Base-by-base conservation (phyloP, 2,329 filamentous ascomycete species). In the Calonectria hawksworthii region DNA sequence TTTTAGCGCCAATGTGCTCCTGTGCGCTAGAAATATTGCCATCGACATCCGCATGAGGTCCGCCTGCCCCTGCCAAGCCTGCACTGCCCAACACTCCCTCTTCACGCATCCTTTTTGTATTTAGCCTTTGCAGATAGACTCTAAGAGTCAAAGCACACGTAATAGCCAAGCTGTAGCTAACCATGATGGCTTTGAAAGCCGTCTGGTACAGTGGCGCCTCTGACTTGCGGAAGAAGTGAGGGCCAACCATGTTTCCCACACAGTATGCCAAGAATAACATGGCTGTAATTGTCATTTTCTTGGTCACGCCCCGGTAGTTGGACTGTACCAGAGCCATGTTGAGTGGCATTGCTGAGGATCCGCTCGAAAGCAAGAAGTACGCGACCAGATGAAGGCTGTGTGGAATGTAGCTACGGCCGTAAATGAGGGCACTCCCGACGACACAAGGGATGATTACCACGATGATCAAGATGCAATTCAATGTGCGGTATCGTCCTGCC, bases 201-300 rank as follows among this genome's bases (percentile, higher is more conserved):
- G 89, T 91, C 70, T 85, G 80, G 75, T 92, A 92, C 0, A 83
- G 83, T 0, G 90, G 90, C 9, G 86, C 88, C 78, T 92, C 89
- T 2, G 78, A 73, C 3, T 86, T 80, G 56, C 83, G 85, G 81
- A 92, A 92, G 77, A 92, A 87, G 56, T 91, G 90, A 3, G 90
- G 90, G 0, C 90, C 90, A 1, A 86, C 84, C 59, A 92, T 90
- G 74, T 92, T 92, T 1, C 90, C 90, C 1, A 86, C 82, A 68
- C 90, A 92, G 77, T 91, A 92, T 4, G 87, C 88, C 13, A 91
- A 79, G 75, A 92, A 91, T 5, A 92, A 81, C 77, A 92, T 78
- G 0, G 89, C 89, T 1, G 89, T 91, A 70, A 91, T 88, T 9
- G 90, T 91, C 86, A 90, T 90, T 82, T 91, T 92, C 85, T 92